Evolutionary conservation across 768 basidiomycete genomes (phyloP).

Genomic region (Cantharellus cinnabarinus): DNA sequence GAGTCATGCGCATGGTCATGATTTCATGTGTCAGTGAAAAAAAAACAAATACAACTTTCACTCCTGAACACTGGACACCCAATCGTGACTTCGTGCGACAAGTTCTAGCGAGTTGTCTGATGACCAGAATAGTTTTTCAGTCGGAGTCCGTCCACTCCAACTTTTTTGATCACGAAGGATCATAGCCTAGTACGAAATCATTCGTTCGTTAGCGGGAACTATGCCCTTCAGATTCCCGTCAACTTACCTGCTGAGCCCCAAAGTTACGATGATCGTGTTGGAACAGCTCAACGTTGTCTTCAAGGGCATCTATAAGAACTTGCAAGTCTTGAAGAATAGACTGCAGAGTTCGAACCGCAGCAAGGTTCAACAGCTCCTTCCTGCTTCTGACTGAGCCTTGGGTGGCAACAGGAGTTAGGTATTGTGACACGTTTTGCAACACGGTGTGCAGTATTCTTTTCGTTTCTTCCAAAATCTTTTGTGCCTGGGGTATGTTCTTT

Average conservation of each 20-base stretch:
- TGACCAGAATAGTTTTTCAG: slow-evolving; percentile 83
- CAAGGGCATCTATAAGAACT: slow-evolving; percentile 63
- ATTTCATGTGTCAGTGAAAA: not conserved
- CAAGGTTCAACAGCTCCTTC: slow-evolving; percentile 53
- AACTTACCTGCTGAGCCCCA: slow-evolving; percentile 80
- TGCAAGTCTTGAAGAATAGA: slow-evolving; percentile 78
- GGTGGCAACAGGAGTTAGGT: slow-evolving; percentile 37
- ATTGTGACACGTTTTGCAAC: slow-evolving; percentile 60
- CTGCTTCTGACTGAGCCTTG: slow-evolving; percentile 38
- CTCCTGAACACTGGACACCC: slow-evolving; percentile 30
- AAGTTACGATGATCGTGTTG: slow-evolving; percentile 88
- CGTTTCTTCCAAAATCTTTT: slow-evolving; percentile 77
- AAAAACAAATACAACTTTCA: not conserved
- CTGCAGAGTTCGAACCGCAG: slow-evolving; percentile 62
- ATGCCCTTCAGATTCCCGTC: not conserved
- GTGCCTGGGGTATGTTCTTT: slow-evolving; percentile 77
- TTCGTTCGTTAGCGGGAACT: slow-evolving; percentile 1
- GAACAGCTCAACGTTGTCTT: slow-evolving; percentile 81
- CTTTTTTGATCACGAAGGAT: slow-evolving; percentile 88
- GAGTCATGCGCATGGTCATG: not conserved
- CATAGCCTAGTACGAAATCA: slow-evolving; percentile 45
- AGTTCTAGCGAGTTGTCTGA: slow-evolving; percentile 80
- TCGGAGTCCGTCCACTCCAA: slow-evolving; percentile 82
- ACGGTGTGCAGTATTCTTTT: slow-evolving; percentile 85
- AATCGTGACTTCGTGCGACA: slow-evolving; percentile 66